Evolutionary conservation across 2,329 filamentous ascomycete genomes (phyloP), one percentile per base, ranked within the genome.

Genomic region (Pseudocercospora pini-densiflorae): DNA sequence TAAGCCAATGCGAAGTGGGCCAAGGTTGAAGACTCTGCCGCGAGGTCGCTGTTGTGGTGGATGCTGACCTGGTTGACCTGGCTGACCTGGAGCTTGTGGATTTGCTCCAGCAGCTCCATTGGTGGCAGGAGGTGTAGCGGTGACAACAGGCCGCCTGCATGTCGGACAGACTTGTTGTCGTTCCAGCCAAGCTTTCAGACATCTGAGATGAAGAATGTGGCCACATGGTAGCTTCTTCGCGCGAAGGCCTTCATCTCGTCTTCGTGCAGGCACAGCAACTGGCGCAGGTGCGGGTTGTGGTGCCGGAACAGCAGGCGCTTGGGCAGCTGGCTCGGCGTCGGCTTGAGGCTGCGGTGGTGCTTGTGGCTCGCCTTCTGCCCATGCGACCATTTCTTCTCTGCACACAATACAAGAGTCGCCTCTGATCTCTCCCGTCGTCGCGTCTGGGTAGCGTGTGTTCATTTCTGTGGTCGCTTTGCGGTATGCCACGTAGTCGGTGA

Each of bases 321-420:
- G 54, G 4, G 57, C 61, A 29, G 31, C 62, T 10, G 49, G 62
- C 33, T 64, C 53, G 43, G 40, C 58, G 9, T 62, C 33, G 14
- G 63, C 51, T 10, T 45, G 59, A 14, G 43, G 49, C 51, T 19
- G 51, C 7, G 77, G 76, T 55, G 77, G 73, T 59, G 75, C 77
- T 29, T 70, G 65, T 58, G 69, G 67, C 24, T 71, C 59, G 27
- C 70, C 70, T 54, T 73, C 73, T 68, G 75, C 83, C 92, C 93
- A 97, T 1, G 90, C 89, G 36, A 88, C 88, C 95, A 99, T 99
- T 70, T 96, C 92, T 78, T 99, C 95, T 67, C 95, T 89, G 79
- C 95, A 99, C 63, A 99, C 97, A 73, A 99, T 99, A 79, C 95
- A 99, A 2, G 95, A 96, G 77, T 97, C 94, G 58, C 92, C 86